Evolutionary conservation across 495 filamentous ascomycete genomes (phyloP), one percentile per base, ranked within the genome.

Genomic region (Neurospora sp.): DNA sequence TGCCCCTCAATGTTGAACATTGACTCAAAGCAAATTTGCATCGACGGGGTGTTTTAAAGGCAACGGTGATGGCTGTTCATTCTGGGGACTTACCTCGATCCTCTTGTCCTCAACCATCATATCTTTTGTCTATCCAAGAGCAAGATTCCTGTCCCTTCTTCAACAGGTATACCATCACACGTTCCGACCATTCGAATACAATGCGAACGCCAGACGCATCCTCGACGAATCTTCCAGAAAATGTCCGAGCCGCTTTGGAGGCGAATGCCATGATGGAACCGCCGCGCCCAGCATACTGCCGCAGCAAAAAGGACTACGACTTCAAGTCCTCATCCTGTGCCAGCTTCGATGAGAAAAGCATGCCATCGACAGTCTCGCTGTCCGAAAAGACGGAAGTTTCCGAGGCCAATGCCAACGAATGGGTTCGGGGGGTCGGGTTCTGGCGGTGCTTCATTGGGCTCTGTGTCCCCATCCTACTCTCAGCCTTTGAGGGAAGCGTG

Each of bases 401-500:
- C n/a, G 70, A 44, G 27, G 6, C 14, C 68, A 70, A 44, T 9
- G n/a, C 75, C 31, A 69, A 68, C 10, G 70, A 70, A 27, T 79
- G 78, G 78, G 72, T 31, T n/a, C 69, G 78, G 14, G 78, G 78
- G 2, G 70, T 72, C 1, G 78, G 79, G 14, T 84, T 85, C 72
- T 84, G 81, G 81, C 73, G 81, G 10, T 81, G 84, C 61, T 82
- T 85, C 59, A 72, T 78, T 40, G 78, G 77, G 46, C 75, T 85
- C 18, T 82, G 81, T 70, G 76, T 81, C 8, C 76, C 79, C 16
- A 78, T 79, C 44, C 70, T 86, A 16, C 76, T 84, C 20, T 84
- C 85, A 1, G 81, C 85, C 1, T 82, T 87, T 35, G 86, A 89
- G 73, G 84, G 81, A 18, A 84, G 84, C 31, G 86, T 88, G 59